Evolutionary conservation across 1,139 yeast genomes (phyloP).

Genomic region (Kodamaea ohmeri): DNA sequence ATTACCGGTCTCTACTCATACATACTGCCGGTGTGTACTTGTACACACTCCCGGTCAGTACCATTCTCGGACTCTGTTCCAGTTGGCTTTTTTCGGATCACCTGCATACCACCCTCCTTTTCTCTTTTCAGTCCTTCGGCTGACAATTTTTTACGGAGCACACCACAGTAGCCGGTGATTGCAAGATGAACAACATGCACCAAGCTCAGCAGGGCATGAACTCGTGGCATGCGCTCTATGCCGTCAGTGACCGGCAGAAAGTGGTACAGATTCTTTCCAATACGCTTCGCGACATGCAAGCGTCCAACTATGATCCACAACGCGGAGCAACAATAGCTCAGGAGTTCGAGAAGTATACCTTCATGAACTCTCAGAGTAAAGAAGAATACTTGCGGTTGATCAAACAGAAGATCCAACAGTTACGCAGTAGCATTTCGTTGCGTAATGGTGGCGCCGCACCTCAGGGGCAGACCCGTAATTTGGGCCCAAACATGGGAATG

Average conservation of each 20-base stretch:
- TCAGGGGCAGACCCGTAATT: constrained; percentile 10
- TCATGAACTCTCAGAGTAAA: constrained; percentile 36
- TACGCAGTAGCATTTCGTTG: constrained; percentile 26
- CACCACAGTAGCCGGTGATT: neutral
- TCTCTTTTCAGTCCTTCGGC: constrained; percentile 5
- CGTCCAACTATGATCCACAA: constrained; percentile 35
- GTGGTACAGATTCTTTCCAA: constrained; percentile 41
- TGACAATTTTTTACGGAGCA: constrained; percentile 4
- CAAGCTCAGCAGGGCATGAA: constrained; percentile 26
- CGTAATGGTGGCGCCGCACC: constrained; percentile 17
- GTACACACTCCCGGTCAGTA: too few relatives aligned
- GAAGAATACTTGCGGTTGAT: constrained; percentile 43
- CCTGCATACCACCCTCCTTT: constrained; percentile 2
- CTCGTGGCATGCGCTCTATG: constrained; percentile 42
- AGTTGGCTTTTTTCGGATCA: neutral
- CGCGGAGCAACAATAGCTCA: constrained; percentile 43
- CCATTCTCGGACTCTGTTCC: too few relatives aligned
- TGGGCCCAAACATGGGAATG: constrained; percentile 2
- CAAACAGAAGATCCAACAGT: constrained; percentile 41
- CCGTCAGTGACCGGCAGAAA: constrained; percentile 42
- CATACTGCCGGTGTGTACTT: too few relatives aligned
- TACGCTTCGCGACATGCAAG: constrained; percentile 41
- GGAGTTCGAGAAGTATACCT: constrained; percentile 45
- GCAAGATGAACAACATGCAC: constrained; percentile 17
- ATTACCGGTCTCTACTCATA: too few relatives aligned